A percentile compares a stretch with the other conserved stretches of the same genome.
Conservation (phyloP, 108 stramenopile genomes). For the Heterococcus sp. region DNA sequence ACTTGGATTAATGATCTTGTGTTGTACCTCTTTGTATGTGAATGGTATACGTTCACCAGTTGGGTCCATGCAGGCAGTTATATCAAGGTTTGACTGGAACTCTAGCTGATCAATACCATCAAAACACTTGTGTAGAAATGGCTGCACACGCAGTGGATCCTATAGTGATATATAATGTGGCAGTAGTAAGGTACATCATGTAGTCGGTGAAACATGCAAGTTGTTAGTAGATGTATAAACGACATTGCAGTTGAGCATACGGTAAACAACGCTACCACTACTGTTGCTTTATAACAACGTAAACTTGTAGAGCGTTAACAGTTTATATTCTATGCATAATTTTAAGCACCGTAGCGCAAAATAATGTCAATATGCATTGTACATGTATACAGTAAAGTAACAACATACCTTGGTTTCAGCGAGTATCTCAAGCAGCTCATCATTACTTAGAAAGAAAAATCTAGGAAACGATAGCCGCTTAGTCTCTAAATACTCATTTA, state of each 20-base stretch:
- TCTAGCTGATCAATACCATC: slow-evolving; percentile 65
- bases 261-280: too few species aligned
- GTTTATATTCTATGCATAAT: too few species aligned
- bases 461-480: slow-evolving; percentile 66
- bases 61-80: slow-evolving; percentile 63
- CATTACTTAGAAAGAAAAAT: slow-evolving; percentile 63
- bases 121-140: slow-evolving; percentile 72
- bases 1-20: slow-evolving; percentile 63
- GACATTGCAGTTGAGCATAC: too few species aligned
- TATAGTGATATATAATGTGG: too few species aligned
- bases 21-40: slow-evolving; percentile 51
- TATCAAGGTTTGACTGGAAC: slow-evolving; percentile 61
- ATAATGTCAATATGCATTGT: too few species aligned
- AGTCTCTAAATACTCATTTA: slow-evolving; percentile 66
- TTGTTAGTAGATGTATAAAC: too few species aligned
- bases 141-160: slow-evolving; percentile 67
- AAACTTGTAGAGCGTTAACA: too few species aligned
- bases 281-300: too few species aligned
- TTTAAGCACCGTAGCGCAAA: too few species aligned
- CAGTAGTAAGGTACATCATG: too few species aligned
- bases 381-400: too few species aligned
- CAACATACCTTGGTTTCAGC: slow-evolving; percentile 66
- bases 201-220: too few species aligned
- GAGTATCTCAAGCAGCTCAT: slow-evolving; percentile 66
- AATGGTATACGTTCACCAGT: slow-evolving; percentile 60